Evolutionary conservation across 192 early-diverging fungal genomes (phyloP), one percentile per base, ranked within the genome.

Genomic region (Coemansia sp.): DNA sequence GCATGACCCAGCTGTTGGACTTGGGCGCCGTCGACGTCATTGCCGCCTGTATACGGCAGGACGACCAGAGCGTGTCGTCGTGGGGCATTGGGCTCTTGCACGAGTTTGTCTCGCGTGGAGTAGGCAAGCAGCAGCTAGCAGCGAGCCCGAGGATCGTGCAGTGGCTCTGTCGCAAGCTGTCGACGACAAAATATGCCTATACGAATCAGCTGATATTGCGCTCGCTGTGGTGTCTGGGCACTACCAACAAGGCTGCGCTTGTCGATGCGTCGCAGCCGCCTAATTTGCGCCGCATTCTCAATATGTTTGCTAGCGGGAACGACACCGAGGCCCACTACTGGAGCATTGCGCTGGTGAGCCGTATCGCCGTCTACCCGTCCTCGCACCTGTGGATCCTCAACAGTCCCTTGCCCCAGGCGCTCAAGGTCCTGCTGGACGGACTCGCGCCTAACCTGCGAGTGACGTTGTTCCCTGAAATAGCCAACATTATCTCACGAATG

Each of bases 11-110:
- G 73, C 81, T 84, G 34, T 33, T 79, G 64, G 67, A 73, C 29
- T 38, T 50, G 1, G 76, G 78, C 12, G 81, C 71, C 5, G 78
- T 66, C 22, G 71, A 68, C 2, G 78, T 84, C 39, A 61, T 84
- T 0, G 65, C 70, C 5, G 65, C 69, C 0, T 80, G 78, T 24
- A 55, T 79, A 40, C 74, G 71, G n/a, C 74, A 76, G 39, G 67
- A 70, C 39, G 82, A 80, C 50, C 74, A 72, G 68, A 68, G 74
- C 57, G 82, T 80, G 33, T 64, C 78, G 29, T 84, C 82, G 41
- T 84, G 82, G 82, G 82, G 82, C 27, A 74, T 80, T 39, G 78
- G 78, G n/a, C 66, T 84, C 33, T 33, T 84, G 58, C 82, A 84
- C 60, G 82, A 84, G 71, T 73, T 84, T 58, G 74, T 72, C 22